Percentiles rank a stretch among this genome's conserved stretches.
Evolutionary conservation across 257 asterid genomes (phyloP).

Genomic region (Solanum phureja): DNA sequence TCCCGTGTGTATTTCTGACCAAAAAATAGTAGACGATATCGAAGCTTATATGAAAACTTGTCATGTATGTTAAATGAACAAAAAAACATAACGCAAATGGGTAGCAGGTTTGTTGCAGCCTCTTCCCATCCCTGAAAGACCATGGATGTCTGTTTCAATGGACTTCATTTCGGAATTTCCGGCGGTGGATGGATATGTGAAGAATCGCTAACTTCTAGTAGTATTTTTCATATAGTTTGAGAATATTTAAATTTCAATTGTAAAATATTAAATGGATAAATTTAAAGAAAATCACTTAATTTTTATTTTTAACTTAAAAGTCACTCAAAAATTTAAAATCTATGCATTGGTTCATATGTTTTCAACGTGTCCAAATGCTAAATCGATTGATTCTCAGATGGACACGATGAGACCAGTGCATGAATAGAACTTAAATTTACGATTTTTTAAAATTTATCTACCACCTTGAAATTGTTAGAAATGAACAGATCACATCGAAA

Average conservation of each 20-base stretch:
- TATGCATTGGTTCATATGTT: no score
- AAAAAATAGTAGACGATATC: background rate
- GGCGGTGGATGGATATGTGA: background rate
- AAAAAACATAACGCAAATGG: background rate
- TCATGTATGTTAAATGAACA: no score
- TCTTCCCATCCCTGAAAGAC: background rate
- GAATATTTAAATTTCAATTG: fast-evolving
- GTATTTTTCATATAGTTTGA: no score
- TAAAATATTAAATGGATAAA: no score
- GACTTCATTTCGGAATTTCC: no score
- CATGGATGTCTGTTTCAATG: background rate
- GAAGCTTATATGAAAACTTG: background rate
- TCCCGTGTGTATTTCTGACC: background rate
- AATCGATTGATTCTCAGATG: no score
- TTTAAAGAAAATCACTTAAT: fast-evolving
- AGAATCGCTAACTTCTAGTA: no score
- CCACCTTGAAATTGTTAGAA: background rate
- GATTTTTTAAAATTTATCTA: background rate
- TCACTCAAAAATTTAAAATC: no score
- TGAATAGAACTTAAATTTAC: background rate
- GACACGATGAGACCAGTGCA: background rate
- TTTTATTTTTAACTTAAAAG: no score
- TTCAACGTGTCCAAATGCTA: no score
- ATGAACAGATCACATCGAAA: background rate
- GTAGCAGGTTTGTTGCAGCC: background rate